Evolutionary conservation across 441 rosid genomes (phyloP), one percentile per base, ranked within the genome.

Genomic region (Arabidopsis hybrid): DNA sequence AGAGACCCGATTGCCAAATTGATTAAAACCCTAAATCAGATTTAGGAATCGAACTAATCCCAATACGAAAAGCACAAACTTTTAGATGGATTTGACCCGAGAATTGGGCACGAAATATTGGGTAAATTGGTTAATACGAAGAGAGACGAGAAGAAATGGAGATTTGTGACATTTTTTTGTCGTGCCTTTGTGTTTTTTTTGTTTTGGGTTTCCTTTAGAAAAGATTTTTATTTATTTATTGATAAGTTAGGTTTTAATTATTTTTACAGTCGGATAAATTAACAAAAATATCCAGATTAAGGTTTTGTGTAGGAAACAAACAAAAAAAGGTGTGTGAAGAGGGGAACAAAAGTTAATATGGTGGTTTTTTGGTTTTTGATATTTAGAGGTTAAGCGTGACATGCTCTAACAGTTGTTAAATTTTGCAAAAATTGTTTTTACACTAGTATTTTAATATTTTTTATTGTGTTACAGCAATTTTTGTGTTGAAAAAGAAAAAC

Each of bases 241-340:
- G 0, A 2, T 11, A 36, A 14, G 67, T 59, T 40, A 50, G 40
- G 49, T 42, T 10, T 65, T 49, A 59, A 29, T 66, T 49, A 65
- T 45, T 52, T 67, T 52, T 67, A 74, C 58, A 68, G 64, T 53
- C 5, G 6, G 69, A 61, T 61, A 60, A 52, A 21, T 75, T 65
- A 74, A 75, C 78, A 74, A 67, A 7, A 60, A 43, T 74, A 67
- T 51, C 72, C 67, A 66, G 78, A 74, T 66, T 66, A 74, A 66
- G 77, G 40, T 16, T 53, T 72, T 61, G 18, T 38, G 17, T 0
- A 38, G 5, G 3, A 21, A 60, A 26, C 12, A 31, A 16, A 46
- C 55, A 34, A 61, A 29, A 14, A 14, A 45, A 57, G 9, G 8
- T 11, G 9, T 70, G 4, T 16, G 12, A 21, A 32, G 13, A 43